Percentiles rank a stretch among this genome's conserved stretches.
These are phyloP conservation scores for Gremmenia infestans DNA, from an alignment of 2,329 filamentous ascomycete genomes.

Conservation along the genomic window DNA sequence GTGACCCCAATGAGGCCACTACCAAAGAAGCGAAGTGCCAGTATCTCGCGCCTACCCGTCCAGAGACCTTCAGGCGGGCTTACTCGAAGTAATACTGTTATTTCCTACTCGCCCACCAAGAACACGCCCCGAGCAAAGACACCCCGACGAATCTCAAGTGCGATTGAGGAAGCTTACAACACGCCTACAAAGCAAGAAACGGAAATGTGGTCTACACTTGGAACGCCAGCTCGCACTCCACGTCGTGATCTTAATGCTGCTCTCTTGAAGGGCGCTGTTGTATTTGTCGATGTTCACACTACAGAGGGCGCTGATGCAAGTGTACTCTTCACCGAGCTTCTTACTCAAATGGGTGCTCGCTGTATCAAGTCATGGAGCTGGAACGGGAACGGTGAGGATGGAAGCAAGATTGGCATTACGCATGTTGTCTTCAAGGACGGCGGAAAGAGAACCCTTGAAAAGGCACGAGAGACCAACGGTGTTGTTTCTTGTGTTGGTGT, in stretches of 20 bases:
- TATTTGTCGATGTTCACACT: conserved; percentile 80
- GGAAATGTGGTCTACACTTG: conserved; percentile 48
- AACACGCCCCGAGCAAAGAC: conserved; percentile 25
- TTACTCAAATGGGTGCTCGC: conserved; percentile 75
- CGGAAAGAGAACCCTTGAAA: conserved; percentile 72
- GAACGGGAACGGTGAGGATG: conserved; percentile 41
- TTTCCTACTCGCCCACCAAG: conserved; percentile 51
- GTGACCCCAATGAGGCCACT: conserved; percentile 36
- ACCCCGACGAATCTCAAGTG: conserved; percentile 5
- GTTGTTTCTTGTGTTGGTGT: conserved; percentile 83
- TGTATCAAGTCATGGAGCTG: conserved; percentile 74
- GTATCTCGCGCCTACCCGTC: conserved; percentile 37
- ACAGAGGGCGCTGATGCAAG: conserved; percentile 77
- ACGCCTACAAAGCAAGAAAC: conserved; percentile 43
- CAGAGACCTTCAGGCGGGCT: conserved; percentile 38
- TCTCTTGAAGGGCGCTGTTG: conserved; percentile 65
- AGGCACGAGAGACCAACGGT: conserved; percentile 66
- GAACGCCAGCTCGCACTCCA: conserved; percentile 53
- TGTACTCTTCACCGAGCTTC: conserved; percentile 73
- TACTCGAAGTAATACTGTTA: conserved; percentile 46
- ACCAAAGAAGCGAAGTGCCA: conserved; percentile 39
- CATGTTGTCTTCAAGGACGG: conserved; percentile 91
- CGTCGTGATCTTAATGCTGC: conserved; percentile 47
- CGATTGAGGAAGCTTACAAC: conserved; percentile 13
- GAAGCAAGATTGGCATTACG: conserved; percentile 65